phyloP scores from a whole-genome alignment of 495 filamentous ascomycete genomes.

The Durotheca rogersii region DNA sequence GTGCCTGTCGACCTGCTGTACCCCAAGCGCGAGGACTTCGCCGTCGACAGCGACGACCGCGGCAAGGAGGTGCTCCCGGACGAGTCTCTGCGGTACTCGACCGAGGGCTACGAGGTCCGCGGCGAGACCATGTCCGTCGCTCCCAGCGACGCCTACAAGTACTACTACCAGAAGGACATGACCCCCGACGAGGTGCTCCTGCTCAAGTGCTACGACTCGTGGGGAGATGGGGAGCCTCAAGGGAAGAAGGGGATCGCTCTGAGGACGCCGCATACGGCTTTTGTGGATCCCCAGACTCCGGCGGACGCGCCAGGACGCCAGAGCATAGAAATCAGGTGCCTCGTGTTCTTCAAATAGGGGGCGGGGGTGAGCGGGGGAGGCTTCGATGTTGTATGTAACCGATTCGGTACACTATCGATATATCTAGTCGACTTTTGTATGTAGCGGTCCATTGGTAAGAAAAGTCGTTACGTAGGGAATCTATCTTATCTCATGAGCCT shows the following conservation, averaged over 20 bases:
- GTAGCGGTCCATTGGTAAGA: no score
- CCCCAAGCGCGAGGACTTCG: slow-evolving; percentile 53
- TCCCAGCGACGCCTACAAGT: slow-evolving; percentile 59
- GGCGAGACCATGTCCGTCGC: slow-evolving; percentile 50
- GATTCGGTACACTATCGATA: no score
- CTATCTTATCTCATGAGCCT: no score
- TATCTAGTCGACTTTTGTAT: no score
- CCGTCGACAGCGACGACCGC: slow-evolving; percentile 37
- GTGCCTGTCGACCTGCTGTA: slow-evolving; percentile 71
- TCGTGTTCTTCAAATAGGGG: slow-evolving; percentile 64
- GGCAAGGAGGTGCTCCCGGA: slow-evolving; percentile 40
- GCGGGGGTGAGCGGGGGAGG: background rate
- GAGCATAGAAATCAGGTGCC: slow-evolving; percentile 85
- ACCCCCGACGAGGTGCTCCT: slow-evolving; percentile 70
- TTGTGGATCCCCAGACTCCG: slow-evolving; percentile 68
- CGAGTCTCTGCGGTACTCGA: slow-evolving; percentile 20
- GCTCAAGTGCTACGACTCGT: slow-evolving; percentile 80
- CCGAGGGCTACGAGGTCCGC: slow-evolving; percentile 48
- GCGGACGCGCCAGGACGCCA: slow-evolving; percentile 62
- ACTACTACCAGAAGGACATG: slow-evolving; percentile 84
- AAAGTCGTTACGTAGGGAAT: no score
- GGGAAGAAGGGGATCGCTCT: slow-evolving; percentile 55
- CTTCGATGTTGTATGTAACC: no score
- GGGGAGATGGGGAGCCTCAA: slow-evolving; percentile 50
- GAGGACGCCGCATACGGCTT: slow-evolving; percentile 81